Base-by-base conservation (phyloP, 495 filamentous ascomycete genomes). In the Penicillium paradoxum region DNA sequence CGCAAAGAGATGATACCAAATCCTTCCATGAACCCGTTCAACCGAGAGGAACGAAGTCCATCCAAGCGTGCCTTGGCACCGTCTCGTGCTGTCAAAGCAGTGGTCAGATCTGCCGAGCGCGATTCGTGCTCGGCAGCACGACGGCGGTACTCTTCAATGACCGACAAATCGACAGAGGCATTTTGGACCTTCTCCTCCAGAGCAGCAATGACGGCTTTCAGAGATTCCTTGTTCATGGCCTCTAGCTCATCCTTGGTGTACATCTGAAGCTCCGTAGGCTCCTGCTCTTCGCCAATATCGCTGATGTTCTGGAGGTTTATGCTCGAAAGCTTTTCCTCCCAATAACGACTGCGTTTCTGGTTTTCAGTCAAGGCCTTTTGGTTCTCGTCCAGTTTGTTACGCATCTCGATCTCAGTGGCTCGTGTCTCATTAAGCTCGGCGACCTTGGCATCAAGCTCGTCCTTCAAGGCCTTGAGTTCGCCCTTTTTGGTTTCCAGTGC, bases 11-110 rank as follows among this genome's bases (percentile, higher is more conserved):
- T 98, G 49, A 80, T 85, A 66, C 85, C 85, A 73, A 97, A 97
- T 22, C 95, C 93, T 70, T 92, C 90, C 92, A 97, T 97, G 80
- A 98, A 98, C 44, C 93, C 93, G 55, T 96, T 92, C 8, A 97
- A 74, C 5, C 93, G 86, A 25, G 92, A 77, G 4, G 88, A 88
- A 6, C 93, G 87, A 41, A 97, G 83, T 39, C 96, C 90, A 62
- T 97, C 92, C 51, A 91, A 87, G 0, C 89, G 85, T 53, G 85
- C 85, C 77, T 97, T 97, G 46, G 90, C 89, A 6, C 83, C 71
- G 64, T 98, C 93, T 49, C 93, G 87, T 45, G 83, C 74, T 5
- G 76, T 64, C 7, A 98, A 79, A 2, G 92, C 90, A 18, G 76
- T 78, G 11, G 83, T 80, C 7, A 98, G 76, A 59, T 97, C 93